Evolutionary conservation across 257 asterid species (phyloP).

Genomic region (Nicotiana otophora): DNA sequence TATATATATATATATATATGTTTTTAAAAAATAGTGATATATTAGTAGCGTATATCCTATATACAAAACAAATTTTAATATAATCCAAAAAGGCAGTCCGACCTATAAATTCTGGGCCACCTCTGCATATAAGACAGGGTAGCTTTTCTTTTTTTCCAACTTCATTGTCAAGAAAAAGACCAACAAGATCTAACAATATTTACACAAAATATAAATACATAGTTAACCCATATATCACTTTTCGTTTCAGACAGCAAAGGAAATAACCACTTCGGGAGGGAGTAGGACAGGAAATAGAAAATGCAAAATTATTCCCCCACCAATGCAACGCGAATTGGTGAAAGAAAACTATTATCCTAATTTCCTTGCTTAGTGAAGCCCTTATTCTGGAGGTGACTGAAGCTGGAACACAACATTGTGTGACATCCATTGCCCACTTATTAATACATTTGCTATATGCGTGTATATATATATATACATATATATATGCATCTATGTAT

Average conservation of each 20-base stretch:
- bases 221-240: neutral
- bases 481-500: neutral
- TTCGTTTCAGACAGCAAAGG: neutral
- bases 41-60: no score
- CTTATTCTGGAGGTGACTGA: slow-evolving; percentile 3
- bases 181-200: neutral
- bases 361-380: neutral
- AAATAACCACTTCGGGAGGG: neutral
- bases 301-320: neutral
- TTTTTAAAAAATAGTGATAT: no score
- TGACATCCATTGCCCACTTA: neutral
- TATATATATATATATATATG: no score
- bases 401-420: neutral
- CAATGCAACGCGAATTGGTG: neutral
- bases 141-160: no score
- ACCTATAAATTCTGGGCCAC: no score
- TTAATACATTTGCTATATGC: neutral
- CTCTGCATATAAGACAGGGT: neutral
- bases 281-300: neutral
- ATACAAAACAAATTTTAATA: no score
- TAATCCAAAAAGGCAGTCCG: no score
- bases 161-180: neutral
- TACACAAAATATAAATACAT: neutral
- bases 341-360: neutral
- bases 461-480: neutral